Conservation (phyloP, 768 basidiomycete genomes). For the Russula sp. region DNA sequence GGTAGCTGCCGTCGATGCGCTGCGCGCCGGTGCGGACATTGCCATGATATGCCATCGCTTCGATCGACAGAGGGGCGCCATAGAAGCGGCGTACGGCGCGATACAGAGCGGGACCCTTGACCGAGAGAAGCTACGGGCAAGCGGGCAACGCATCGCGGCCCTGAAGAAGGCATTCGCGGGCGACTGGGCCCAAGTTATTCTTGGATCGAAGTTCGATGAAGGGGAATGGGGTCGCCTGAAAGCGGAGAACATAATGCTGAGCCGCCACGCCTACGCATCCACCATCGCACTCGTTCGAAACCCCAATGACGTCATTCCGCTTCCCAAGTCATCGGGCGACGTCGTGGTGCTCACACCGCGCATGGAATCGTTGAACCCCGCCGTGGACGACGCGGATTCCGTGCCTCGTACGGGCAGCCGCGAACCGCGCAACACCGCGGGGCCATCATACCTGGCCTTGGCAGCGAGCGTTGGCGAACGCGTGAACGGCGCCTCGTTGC, state of each 20-base stretch:
- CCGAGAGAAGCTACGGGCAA: slow-evolving; percentile 35
- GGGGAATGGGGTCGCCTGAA: slow-evolving; percentile 35
- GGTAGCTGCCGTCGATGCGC: slow-evolving; percentile 48
- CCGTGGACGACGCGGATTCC: slow-evolving; percentile 53
- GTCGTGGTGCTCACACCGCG: slow-evolving; percentile 48
- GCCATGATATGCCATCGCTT: slow-evolving; percentile 70
- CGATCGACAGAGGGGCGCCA: slow-evolving; percentile 45
- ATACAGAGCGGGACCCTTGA: slow-evolving; percentile 40
- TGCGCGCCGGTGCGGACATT: slow-evolving; percentile 64
- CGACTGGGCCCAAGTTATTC: slow-evolving; percentile 39
- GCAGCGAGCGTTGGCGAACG: slow-evolving; percentile 36
- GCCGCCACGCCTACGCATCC: slow-evolving; percentile 40
- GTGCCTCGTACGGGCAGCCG: slow-evolving; percentile 39
- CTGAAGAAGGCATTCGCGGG: slow-evolving; percentile 51
- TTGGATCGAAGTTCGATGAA: slow-evolving; percentile 26
- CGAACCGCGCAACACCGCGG: slow-evolving; percentile 49
- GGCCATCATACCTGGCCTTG: slow-evolving; percentile 48
- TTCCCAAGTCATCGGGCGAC: slow-evolving; percentile 21
- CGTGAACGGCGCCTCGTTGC: slow-evolving; percentile 31
- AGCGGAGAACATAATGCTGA: slow-evolving; percentile 38
- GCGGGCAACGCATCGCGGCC: slow-evolving; percentile 40
- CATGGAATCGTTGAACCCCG: slow-evolving; percentile 52
- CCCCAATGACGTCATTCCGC: slow-evolving; percentile 33
- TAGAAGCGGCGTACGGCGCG: slow-evolving; percentile 48
- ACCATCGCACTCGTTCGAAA: slow-evolving; percentile 46